Evolutionary conservation across 2,329 filamentous ascomycete species (phyloP).

Genomic region (Balansia obtecta): DNA sequence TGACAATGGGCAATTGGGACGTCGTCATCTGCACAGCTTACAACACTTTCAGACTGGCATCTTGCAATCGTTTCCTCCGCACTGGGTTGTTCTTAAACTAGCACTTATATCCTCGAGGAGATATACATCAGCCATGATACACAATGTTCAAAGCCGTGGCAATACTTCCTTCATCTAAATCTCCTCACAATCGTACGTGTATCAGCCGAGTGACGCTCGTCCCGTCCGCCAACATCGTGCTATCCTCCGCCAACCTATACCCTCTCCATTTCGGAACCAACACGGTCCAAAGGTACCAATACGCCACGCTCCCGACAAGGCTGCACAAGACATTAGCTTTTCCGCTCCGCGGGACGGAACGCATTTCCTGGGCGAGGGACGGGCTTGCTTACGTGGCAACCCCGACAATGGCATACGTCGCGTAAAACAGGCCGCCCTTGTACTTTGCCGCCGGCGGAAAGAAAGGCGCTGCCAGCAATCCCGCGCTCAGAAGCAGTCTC

Average conservation of each 20-base stretch:
- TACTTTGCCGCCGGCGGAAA: constrained; percentile 41
- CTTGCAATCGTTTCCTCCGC: too few species aligned
- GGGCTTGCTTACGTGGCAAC: constrained; percentile 39
- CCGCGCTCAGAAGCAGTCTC: constrained; percentile 38
- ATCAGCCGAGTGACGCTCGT: constrained; percentile 51
- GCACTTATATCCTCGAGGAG: neutral
- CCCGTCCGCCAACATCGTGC: constrained; percentile 50
- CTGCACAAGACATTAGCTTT: constrained; percentile 20
- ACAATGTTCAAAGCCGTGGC: neutral
- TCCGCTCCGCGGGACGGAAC: too few species aligned
- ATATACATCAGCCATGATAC: neutral
- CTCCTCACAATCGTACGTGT: constrained; percentile 11
- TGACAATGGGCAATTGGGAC: too few species aligned
- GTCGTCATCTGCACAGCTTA: too few species aligned
- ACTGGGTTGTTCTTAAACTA: too few species aligned
- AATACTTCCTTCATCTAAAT: neutral
- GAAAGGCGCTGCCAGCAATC: constrained; percentile 48
- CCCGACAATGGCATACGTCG: constrained; percentile 41
- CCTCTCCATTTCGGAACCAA: constrained; percentile 44
- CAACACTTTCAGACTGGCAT: too few species aligned
- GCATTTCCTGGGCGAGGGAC: neutral
- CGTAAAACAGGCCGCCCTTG: constrained; percentile 36
- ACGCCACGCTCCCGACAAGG: constrained; percentile 43
- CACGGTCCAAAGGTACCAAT: constrained; percentile 58
- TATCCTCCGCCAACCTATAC: constrained; percentile 49